These are phyloP conservation scores for Tolypocladium nubicola DNA, from an alignment of 2,329 filamentous ascomycete species.

Conservation along the genomic window DNA sequence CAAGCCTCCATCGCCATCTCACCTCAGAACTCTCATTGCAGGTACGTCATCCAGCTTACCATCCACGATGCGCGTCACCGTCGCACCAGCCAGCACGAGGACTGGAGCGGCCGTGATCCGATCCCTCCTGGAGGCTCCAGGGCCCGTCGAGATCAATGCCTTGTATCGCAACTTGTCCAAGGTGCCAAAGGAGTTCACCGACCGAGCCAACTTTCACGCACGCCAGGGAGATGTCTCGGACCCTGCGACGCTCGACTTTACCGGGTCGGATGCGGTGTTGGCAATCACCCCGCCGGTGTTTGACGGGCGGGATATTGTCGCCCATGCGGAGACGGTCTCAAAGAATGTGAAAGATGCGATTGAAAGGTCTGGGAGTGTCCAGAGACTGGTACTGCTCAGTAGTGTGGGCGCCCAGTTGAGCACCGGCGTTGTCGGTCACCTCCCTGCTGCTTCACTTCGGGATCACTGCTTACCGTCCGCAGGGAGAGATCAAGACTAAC, in stretches of 20 bases:
- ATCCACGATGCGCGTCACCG: conserved; percentile 13
- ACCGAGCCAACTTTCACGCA: conserved; percentile 13
- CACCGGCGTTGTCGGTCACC: conserved; percentile 16
- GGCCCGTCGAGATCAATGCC: conserved; percentile 9
- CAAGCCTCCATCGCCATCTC: no score
- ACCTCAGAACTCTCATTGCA: background rate
- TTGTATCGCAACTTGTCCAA: conserved; percentile 18
- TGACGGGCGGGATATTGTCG: conserved; percentile 13
- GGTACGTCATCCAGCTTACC: background rate
- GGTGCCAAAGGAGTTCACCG: conserved; percentile 16
- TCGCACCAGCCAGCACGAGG: conserved; percentile 21
- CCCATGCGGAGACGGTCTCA: conserved; percentile 9
- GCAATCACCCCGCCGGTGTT: conserved; percentile 19
- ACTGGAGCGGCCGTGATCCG: conserved; percentile 19
- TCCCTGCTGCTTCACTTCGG: background rate
- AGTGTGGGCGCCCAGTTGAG: conserved; percentile 22
- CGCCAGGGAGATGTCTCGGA: conserved; percentile 18
- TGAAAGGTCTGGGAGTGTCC: conserved; percentile 13
- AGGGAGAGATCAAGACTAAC: conserved; percentile 27
- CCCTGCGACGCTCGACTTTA: conserved; percentile 17
- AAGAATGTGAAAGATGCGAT: conserved; percentile 17
- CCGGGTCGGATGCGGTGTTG: conserved; percentile 16
- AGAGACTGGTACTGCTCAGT: conserved; percentile 18
- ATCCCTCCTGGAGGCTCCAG: conserved; percentile 12
- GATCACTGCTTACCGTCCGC: background rate